Evolutionary conservation across 163 green algal genomes (phyloP).

Genomic region (Chlamydomonas reinhardtii): DNA sequence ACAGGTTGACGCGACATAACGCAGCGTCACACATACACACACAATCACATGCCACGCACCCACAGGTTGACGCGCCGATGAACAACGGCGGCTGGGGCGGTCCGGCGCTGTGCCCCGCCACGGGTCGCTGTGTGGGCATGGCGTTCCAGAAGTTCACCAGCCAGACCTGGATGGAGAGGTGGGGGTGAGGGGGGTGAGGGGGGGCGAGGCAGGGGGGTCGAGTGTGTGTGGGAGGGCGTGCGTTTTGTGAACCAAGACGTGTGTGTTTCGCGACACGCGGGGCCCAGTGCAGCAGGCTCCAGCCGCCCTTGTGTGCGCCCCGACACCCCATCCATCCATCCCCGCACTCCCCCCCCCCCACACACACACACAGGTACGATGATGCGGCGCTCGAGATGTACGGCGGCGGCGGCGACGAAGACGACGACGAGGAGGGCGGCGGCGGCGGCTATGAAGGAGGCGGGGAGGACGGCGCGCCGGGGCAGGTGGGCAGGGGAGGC

Average conservation of each 20-base stretch:
- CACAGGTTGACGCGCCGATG: conserved; percentile 56
- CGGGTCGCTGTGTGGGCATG: conserved; percentile 47
- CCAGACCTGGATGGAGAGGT: conserved; percentile 61
- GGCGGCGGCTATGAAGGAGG: conserved; percentile 1
- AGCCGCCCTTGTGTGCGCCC: background rate
- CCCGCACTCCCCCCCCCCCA: too few relatives aligned
- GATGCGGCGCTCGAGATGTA: conserved; percentile 16
- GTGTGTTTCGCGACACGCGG: too few relatives aligned
- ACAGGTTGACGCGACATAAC: conserved; percentile 58
- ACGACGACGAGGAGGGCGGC: background rate
- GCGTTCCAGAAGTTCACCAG: conserved; percentile 57
- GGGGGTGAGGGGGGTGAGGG: background rate
- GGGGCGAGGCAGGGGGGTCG: background rate
- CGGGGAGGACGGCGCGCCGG: background rate
- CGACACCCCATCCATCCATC: background rate
- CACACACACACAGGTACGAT: conserved; percentile 30
- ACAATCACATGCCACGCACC: background rate
- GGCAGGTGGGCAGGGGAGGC: background rate
- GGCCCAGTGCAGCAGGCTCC: too few relatives aligned
- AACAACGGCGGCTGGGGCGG: conserved; percentile 62
- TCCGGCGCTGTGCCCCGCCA: conserved; percentile 38
- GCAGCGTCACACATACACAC: too few relatives aligned
- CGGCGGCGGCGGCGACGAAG: background rate
- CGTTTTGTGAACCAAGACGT: too few relatives aligned
- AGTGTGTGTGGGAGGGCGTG: too few relatives aligned